phyloP scores from a whole-genome alignment of 73 alveolate species.

The Uronychia setigera region DNA sequence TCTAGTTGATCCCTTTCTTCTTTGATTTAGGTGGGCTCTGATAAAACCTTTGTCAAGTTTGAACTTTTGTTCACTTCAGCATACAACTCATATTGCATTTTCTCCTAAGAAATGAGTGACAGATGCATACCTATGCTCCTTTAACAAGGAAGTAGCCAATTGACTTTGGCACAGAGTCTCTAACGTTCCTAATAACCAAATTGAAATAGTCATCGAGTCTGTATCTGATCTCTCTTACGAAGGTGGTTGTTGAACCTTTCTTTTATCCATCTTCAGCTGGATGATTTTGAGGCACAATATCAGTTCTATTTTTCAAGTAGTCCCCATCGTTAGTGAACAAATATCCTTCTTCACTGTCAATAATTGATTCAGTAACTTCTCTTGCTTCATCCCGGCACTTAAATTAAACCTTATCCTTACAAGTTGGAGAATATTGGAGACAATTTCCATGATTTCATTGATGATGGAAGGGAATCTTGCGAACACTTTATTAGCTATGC shows the following conservation, averaged over 20 bases:
- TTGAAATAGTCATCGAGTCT: constrained; percentile 93
- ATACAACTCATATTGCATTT: constrained; percentile 61
- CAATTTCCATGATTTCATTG: constrained; percentile 75
- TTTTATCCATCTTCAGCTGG: constrained; percentile 2
- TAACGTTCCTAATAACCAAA: constrained; percentile 86
- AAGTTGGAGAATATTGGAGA: constrained; percentile 51
- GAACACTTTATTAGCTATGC: constrained; percentile 72
- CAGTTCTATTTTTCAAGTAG: constrained; percentile 84
- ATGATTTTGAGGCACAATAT: constrained; percentile 71
- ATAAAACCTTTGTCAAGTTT: constrained; percentile 26
- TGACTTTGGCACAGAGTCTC: constrained; percentile 96
- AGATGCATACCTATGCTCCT: constrained; percentile 25
- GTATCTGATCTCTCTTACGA: constrained; percentile 87
- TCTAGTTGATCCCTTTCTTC: constrained; percentile 60
- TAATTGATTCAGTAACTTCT: constrained; percentile 74
- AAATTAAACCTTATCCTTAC: neutral
- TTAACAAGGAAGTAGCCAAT: constrained; percentile 97
- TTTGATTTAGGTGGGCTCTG: constrained; percentile 66
- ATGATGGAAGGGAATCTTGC: constrained; percentile 82
- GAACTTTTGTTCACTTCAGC: constrained; percentile 60
- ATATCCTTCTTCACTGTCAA: constrained; percentile 91
- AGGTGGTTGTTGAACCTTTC: constrained; percentile 43
- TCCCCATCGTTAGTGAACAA: constrained; percentile 93
- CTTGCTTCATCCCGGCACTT: constrained; percentile 80
- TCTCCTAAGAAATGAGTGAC: constrained; percentile 56